Conservation (phyloP, 2,329 filamentous ascomycete species). For the Stylonectria norvegica region DNA sequence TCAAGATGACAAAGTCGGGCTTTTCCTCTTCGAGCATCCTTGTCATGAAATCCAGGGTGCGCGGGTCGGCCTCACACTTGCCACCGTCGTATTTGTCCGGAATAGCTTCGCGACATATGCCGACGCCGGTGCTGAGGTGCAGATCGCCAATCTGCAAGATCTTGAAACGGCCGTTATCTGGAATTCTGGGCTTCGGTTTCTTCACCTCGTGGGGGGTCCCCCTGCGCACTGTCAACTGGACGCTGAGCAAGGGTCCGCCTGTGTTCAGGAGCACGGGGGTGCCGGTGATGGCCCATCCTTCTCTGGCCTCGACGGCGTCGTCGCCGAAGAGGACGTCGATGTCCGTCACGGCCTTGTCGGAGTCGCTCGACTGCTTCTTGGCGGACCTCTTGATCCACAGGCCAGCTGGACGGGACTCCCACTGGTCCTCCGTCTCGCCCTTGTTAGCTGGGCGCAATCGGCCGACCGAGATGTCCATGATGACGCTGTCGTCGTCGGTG, state of each 20-base stretch:
- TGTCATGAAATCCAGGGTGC: constrained; percentile 85
- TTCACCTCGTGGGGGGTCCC: constrained; percentile 62
- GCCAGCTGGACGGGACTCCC: constrained; percentile 74
- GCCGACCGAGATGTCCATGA: constrained; percentile 74
- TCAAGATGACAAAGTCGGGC: constrained; percentile 86
- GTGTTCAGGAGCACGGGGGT: constrained; percentile 69
- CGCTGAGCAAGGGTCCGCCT: constrained; percentile 58
- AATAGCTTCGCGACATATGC: constrained; percentile 80
- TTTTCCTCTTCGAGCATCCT: constrained; percentile 86
- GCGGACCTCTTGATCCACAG: constrained; percentile 78
- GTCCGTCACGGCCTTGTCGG: constrained; percentile 69
- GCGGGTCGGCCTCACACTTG: constrained; percentile 84
- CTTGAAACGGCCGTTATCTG: constrained; percentile 91
- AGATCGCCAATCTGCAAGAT: constrained; percentile 96
- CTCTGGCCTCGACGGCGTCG: constrained; percentile 84
- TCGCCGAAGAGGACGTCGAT: constrained; percentile 86
- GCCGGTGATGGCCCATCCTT: constrained; percentile 77
- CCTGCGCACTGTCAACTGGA: constrained; percentile 74
- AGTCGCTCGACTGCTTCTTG: constrained; percentile 71
- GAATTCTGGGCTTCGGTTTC: constrained; percentile 72
- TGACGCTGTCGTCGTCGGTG: constrained; percentile 67
- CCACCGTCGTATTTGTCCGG: constrained; percentile 69
- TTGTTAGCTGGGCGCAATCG: constrained; percentile 60
- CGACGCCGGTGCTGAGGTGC: constrained; percentile 87
- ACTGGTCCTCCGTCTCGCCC: constrained; percentile 55